These are phyloP conservation scores for Melampsora americana DNA, from an alignment of 1,284 basidiomycete species.

Conservation along the genomic window DNA sequence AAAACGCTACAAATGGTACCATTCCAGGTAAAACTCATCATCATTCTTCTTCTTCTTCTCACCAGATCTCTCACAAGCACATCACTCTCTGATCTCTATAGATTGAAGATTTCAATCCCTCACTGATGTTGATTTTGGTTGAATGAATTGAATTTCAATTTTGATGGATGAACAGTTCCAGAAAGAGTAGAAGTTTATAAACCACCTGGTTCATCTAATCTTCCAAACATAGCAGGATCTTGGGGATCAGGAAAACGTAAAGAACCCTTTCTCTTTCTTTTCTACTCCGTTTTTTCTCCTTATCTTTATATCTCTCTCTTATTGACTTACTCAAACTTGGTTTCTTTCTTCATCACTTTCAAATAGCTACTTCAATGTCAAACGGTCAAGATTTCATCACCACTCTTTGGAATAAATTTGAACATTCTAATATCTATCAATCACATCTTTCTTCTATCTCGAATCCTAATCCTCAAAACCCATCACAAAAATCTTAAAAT, in stretches of 20 bases:
- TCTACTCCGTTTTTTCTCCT: no score
- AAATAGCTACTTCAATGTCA: conserved; percentile 29
- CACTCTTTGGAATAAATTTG: conserved; percentile 17
- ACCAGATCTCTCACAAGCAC: background rate
- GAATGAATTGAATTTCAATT: background rate
- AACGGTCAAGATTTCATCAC: conserved; percentile 30
- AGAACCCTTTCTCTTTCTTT: background rate
- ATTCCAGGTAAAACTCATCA: background rate
- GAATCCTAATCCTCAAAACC: background rate
- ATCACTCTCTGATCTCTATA: no score
- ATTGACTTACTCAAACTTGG: background rate
- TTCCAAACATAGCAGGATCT: background rate
- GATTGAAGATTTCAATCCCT: no score
- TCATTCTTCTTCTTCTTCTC: background rate
- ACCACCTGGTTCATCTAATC: background rate
- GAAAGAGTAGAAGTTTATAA: conserved; percentile 1
- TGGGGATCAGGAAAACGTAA: conserved; percentile 12
- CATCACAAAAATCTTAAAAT: no score
- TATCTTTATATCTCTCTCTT: no score
- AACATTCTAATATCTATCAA: background rate
- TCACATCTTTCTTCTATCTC: background rate
- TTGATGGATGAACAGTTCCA: background rate
- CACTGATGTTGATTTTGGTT: no score
- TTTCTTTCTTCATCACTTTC: background rate
- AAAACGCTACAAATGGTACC: background rate